phyloP scores from a whole-genome alignment of 1,284 basidiomycete species.

The Malassezia sympodialis region DNA sequence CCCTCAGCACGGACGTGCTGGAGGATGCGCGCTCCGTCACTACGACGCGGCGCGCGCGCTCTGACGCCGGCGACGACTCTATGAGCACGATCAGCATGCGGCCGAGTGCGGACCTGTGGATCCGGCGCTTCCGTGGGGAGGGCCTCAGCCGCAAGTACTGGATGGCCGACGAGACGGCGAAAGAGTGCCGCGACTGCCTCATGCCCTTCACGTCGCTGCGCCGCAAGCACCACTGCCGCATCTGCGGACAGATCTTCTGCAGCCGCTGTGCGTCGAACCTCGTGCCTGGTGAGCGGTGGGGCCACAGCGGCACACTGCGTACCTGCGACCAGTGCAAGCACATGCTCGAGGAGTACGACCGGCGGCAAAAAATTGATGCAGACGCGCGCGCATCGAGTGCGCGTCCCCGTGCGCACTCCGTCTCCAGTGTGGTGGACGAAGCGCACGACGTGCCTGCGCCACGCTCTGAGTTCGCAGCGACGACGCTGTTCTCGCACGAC shows the following conservation, averaged over 20 bases:
- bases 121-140: conserved; percentile 35
- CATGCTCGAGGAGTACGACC: conserved; percentile 64
- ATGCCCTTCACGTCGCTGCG: conserved; percentile 40
- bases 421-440: background rate
- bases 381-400: conserved; percentile 1
- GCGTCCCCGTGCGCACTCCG: background rate
- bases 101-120: conserved; percentile 36
- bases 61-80: conserved; percentile 27
- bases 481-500: conserved; percentile 10
- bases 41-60: conserved; percentile 26
- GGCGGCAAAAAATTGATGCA: conserved; percentile 20
- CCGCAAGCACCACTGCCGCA: conserved; percentile 45
- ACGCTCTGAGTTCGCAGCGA: conserved; percentile 13
- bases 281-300: conserved; percentile 86
- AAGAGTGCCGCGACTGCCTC: conserved; percentile 55
- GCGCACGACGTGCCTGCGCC: conserved; percentile 7
- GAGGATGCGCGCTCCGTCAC: conserved; percentile 36
- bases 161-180: conserved; percentile 71
- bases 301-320: conserved; percentile 79
- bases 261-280: conserved; percentile 78
- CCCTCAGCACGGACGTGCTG: conserved; percentile 33
- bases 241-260: conserved; percentile 48
- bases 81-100: conserved; percentile 11
- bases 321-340: conserved; percentile 89
- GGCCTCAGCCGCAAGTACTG: conserved; percentile 41